Evolutionary conservation across 2,329 filamentous ascomycete species (phyloP), one percentile per base, ranked within the genome.

Genomic region (Cercospora canescens): DNA sequence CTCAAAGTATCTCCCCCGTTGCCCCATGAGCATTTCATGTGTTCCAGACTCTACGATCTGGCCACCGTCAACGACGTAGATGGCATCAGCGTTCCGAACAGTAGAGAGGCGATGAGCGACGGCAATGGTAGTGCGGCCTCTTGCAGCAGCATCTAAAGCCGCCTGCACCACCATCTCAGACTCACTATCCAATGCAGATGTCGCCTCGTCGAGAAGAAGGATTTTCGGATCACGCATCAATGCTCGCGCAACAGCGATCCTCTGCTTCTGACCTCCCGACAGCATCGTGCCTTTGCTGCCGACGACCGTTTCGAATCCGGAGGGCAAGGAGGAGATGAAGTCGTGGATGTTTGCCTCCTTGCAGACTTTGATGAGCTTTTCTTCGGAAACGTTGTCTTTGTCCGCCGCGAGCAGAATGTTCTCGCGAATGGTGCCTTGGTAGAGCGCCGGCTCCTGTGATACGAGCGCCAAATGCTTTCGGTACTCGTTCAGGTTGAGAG

Each of bases 141-240:
- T 37, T 1, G 74, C 35, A 82, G 82, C 80, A 32, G 72, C 67
- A 30, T 92, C 88, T 73, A 94, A 87, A 0, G 90, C 89, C 0
- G 80, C 81, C 76, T 93, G 88, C 9, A 92, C 87, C 0, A 89
- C 79, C 68, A 85, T 85, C 73, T 91, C 89, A 0, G 85, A 87
- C 71, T 89, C 85, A 0, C 87, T 87, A 70, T 92, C 89, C 0
- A 92, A 80, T 63, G 81, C 83, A 3, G 80, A 83, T 0, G 86
- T 88, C 4, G 87, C 86, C 74, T 89, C 86, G 60, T 89, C 87
- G 0, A 89, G 77, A 0, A 89, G 76, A 2, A 88, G 74, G 5
- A 88, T 73, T 6, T 76, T 74, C 0, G 85, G 85, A 26, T 83
- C 79, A 1, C 85, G 79, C 6, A 87, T 77, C 4, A 88, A 74